Percentiles rank a stretch among this genome's conserved stretches.
Conservation (phyloP, 257 asterid genomes). For the Plantago ovata region DNA sequence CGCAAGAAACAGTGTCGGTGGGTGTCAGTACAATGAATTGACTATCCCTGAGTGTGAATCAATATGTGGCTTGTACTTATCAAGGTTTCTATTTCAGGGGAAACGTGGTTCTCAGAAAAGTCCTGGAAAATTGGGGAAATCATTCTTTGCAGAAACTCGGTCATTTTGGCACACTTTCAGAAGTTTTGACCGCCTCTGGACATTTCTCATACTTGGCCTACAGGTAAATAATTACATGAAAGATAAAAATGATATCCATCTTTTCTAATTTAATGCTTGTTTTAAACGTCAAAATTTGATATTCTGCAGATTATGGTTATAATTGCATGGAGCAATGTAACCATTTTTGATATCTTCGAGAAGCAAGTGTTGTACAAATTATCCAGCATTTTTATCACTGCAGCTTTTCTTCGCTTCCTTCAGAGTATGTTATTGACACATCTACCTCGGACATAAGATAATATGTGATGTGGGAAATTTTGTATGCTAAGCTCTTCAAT, state of each 20-base stretch:
- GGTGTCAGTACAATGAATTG: constrained; percentile 12
- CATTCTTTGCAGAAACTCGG: constrained; percentile 90
- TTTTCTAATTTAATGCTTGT: constrained; percentile 17
- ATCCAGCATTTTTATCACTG: constrained; percentile 91
- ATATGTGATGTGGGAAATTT: background rate
- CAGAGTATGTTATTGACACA: constrained; percentile 64
- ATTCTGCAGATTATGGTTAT: constrained; percentile 66
- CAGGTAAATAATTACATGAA: constrained; percentile 50
- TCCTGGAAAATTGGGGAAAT: constrained; percentile 68
- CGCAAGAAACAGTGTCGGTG: constrained; percentile 51
- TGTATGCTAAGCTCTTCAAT: constrained; percentile 2
- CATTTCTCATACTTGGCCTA: constrained; percentile 71
- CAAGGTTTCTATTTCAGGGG: constrained; percentile 50
- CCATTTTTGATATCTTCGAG: constrained; percentile 54
- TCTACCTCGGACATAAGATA: background rate
- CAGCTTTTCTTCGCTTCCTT: constrained; percentile 78
- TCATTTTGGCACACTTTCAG: constrained; percentile 94
- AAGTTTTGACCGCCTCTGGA: constrained; percentile 97
- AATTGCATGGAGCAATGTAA: constrained; percentile 76
- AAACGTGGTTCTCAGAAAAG: constrained; percentile 38
- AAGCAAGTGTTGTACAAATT: constrained; percentile 46
- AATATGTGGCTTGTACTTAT: constrained; percentile 25
- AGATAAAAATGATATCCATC: constrained; percentile 10
- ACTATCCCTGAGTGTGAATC: constrained; percentile 7
- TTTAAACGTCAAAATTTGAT: constrained; percentile 21